Percentiles rank a stretch among this genome's conserved stretches.
Conservation (phyloP, 164 flowering plant genomes). For the Macadamia tetraphylla region DNA sequence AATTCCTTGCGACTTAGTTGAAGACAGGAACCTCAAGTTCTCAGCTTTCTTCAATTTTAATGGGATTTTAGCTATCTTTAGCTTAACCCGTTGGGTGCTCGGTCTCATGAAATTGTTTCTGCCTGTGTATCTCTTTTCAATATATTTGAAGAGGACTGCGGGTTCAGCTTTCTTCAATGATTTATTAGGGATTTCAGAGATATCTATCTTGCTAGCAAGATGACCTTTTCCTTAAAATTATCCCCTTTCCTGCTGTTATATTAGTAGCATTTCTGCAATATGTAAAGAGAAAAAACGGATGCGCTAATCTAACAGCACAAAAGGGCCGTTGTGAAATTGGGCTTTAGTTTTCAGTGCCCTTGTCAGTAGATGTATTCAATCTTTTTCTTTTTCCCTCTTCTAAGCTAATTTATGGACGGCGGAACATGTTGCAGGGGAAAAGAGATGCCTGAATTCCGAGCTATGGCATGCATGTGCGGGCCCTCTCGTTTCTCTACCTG, state of each 20-base stretch:
- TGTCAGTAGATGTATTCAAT: background rate
- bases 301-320: too few species aligned
- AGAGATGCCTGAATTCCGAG: slow-evolving; percentile 73
- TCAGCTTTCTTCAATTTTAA: too few species aligned
- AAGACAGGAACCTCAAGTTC: too few species aligned
- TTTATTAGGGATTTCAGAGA: too few species aligned
- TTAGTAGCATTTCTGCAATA: background rate
- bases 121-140: too few species aligned
- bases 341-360: background rate
- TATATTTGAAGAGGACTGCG: too few species aligned
- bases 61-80: too few species aligned
- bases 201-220: too few species aligned
- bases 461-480: slow-evolving; percentile 99
- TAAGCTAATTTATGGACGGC: background rate
- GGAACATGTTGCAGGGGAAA: slow-evolving; percentile 52
- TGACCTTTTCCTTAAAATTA: background rate
- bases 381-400: background rate
- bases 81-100: too few species aligned
- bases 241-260: background rate
- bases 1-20: too few species aligned
- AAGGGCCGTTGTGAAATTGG: background rate
- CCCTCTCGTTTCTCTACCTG: slow-evolving; percentile 90
- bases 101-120: too few species aligned
- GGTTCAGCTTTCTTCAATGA: too few species aligned
- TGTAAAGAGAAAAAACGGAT: background rate